A percentile compares a stretch with the other conserved stretches of the same genome.
These are phyloP conservation scores for Bipolaris bicolor DNA, from an alignment of 2,329 filamentous ascomycete species.

Conservation along the genomic window DNA sequence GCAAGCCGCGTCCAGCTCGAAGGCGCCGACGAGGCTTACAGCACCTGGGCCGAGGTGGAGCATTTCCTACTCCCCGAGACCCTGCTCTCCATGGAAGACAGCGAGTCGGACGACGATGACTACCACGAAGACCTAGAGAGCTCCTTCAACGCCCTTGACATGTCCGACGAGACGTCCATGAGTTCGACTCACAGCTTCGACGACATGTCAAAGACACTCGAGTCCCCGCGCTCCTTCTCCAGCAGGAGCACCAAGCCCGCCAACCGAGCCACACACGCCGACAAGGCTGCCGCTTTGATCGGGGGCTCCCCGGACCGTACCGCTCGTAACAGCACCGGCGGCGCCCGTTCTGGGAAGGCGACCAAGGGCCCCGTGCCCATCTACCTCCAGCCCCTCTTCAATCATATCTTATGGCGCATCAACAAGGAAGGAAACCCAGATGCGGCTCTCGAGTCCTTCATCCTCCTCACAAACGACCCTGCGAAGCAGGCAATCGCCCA, in stretches of 20 bases:
- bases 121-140: constrained; percentile 48
- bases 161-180: constrained; percentile 49
- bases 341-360: constrained; percentile 30
- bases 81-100: constrained; percentile 56
- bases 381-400: constrained; percentile 56
- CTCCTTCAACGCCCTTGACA: constrained; percentile 46
- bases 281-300: constrained; percentile 15
- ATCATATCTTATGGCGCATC: constrained; percentile 59
- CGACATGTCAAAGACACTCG: constrained; percentile 47
- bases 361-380: constrained; percentile 45
- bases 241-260: constrained; percentile 23
- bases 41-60: constrained; percentile 59
- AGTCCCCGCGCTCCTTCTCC: constrained; percentile 50
- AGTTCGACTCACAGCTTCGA: constrained; percentile 54
- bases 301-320: constrained; percentile 34
- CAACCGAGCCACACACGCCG: constrained; percentile 37
- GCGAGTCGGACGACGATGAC: constrained; percentile 46
- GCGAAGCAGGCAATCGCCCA: constrained; percentile 54
- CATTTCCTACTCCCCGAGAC: constrained; percentile 56
- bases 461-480: constrained; percentile 59
- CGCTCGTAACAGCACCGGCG: constrained; percentile 39
- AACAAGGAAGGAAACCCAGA: constrained; percentile 57
- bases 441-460: constrained; percentile 57
- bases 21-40: constrained; percentile 55
- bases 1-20: constrained; percentile 53